These are phyloP conservation scores for Amanita rimosa DNA, from an alignment of 768 basidiomycete genomes.

Conservation along the genomic window DNA sequence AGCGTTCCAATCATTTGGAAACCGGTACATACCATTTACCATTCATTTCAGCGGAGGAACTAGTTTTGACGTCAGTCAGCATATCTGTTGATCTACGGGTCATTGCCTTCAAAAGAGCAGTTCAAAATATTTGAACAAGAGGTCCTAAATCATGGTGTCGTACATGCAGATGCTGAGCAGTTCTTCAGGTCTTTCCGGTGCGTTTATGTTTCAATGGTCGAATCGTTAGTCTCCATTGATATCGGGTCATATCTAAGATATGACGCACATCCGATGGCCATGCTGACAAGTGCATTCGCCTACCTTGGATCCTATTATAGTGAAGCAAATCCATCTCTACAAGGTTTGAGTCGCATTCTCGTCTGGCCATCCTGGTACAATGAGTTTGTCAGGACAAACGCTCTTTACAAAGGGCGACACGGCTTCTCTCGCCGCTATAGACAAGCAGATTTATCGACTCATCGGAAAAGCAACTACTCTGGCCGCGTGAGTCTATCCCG, in stretches of 20 bases:
- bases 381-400: slow-evolving; percentile 47
- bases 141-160: slow-evolving; percentile 64
- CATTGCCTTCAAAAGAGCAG: slow-evolving; percentile 56
- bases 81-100: slow-evolving; percentile 84
- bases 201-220: slow-evolving; percentile 6
- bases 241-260: slow-evolving; percentile 46
- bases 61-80: slow-evolving; percentile 21
- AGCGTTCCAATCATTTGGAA: slow-evolving; percentile 72
- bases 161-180: slow-evolving; percentile 57
- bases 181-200: slow-evolving; percentile 62
- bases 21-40: slow-evolving; percentile 22
- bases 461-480: slow-evolving; percentile 85
- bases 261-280: slow-evolving; percentile 90
- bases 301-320: slow-evolving; percentile 82
- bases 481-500: slow-evolving; percentile 49
- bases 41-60: neutral
- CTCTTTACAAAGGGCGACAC: slow-evolving; percentile 61
- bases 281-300: slow-evolving; percentile 77
- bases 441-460: slow-evolving; percentile 84
- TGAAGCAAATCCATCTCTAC: slow-evolving; percentile 82
- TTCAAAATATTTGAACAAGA: slow-evolving; percentile 58
- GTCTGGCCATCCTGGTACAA: neutral
- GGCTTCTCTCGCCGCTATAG: slow-evolving; percentile 67
- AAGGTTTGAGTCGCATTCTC: slow-evolving; percentile 32
- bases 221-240: neutral